Evolutionary conservation across 257 asterid genomes (phyloP).

Genomic region (Solanum microdontum): DNA sequence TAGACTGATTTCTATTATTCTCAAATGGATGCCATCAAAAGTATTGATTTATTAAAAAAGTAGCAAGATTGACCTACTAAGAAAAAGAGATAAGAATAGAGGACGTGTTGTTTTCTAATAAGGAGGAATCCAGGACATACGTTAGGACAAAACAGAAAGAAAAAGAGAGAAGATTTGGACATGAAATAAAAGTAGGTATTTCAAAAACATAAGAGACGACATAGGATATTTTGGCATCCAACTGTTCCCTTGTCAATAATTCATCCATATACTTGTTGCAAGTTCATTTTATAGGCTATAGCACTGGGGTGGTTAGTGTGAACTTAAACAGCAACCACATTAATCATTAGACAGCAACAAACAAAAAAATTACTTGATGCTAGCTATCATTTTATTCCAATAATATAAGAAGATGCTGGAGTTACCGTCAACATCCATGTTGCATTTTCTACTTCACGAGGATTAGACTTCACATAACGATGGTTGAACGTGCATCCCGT

Average conservation of each 20-base stretch:
- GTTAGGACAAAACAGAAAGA: not conserved
- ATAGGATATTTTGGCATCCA: not conserved
- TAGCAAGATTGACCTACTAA: not conserved
- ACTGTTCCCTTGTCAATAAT: not conserved
- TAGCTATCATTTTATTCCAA: not conserved
- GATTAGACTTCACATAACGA: constrained; percentile 73
- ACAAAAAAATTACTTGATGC: not conserved
- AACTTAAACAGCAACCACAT: not conserved
- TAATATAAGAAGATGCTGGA: not conserved
- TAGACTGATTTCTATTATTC: not conserved
- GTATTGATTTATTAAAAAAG: not conserved
- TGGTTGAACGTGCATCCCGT: constrained; percentile 70
- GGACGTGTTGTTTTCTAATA: not conserved
- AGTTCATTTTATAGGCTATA: not conserved
- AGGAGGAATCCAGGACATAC: not conserved
- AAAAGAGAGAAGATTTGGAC: not conserved
- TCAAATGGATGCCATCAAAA: not conserved
- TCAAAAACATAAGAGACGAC: not conserved
- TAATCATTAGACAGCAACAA: not conserved
- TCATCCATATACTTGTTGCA: not conserved
- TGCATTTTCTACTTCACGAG: constrained; percentile 83
- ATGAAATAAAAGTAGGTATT: not conserved
- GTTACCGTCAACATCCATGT: constrained; percentile 85
- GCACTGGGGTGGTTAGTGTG: not conserved
- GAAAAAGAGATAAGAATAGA: not conserved